Base-by-base conservation (phyloP, 2,329 filamentous ascomycete species). In the Xenoacremonium recifei region DNA sequence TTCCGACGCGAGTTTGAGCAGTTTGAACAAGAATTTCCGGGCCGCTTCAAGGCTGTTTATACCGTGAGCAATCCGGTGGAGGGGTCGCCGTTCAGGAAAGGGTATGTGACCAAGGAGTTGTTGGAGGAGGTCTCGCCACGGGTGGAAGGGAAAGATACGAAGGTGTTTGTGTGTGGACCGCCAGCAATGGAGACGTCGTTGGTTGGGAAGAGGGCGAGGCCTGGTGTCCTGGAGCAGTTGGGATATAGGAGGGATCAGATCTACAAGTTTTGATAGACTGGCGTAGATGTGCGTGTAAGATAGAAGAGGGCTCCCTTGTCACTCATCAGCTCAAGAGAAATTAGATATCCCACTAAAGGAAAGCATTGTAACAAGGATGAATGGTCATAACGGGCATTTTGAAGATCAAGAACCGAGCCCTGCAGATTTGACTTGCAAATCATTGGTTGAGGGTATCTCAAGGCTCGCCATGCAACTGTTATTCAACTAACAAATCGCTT, bases 81-180 rank as follows among this genome's bases (percentile, higher is more conserved):
- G 0, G 68, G 63, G 2, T 72, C 69, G 11, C 54, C 53, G 0
- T 66, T 73, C 40, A 60, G 67, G 10, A 79, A 73, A 55, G 84
- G 84, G 0, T 76, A 77, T 44, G 71, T 89, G 7, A 78, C 75
- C 3, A 73, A 70, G 56, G 69, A 75, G 42, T 53, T 87, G 23
- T 54, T 88, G 44, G 61, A 70, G 47, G 69, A 77, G 48, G 69
- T 77, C 11, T 62, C 66, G 5, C 59, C 69, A 6, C 55, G 53
- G n/a, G 55, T 62, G 3, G 55, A 45, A 3, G 48, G 47, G 7
- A 40, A 38, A 4, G 65, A 71, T 21, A 69, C 67, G 3, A 84
- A 84, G 62, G 79, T 88, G 0, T 83, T 87, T 54, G 69, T 88
- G 1, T 87, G 83, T 57, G 84, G 85, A 0, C 85, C 85, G 15